A percentile compares a stretch with the other conserved stretches of the same genome.
These are phyloP conservation scores for Cicer pinnatifidum DNA, from an alignment of 306 rosid species.

Conservation along the genomic window DNA sequence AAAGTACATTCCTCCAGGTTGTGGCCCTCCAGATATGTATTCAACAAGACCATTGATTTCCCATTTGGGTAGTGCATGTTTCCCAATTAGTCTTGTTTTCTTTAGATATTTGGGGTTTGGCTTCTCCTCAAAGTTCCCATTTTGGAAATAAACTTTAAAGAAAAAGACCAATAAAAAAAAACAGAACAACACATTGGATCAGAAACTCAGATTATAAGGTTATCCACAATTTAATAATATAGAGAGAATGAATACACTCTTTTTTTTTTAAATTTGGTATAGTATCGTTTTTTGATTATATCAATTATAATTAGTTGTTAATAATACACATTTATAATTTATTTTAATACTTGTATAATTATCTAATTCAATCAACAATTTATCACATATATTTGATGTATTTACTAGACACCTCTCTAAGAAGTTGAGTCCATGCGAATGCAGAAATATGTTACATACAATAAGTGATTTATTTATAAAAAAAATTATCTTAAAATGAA, in stretches of 20 bases:
- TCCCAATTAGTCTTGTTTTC: constrained; percentile 69
- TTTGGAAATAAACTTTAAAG: constrained; percentile 56
- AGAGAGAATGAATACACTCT: neutral
- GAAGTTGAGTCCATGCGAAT: too few relatives aligned
- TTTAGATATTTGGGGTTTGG: constrained; percentile 61
- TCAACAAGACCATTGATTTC: constrained; percentile 83
- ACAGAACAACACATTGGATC: neutral
- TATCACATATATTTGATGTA: too few relatives aligned
- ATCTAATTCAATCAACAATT: too few relatives aligned
- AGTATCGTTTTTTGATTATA: too few relatives aligned
- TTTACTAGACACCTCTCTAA: too few relatives aligned
- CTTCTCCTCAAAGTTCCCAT: constrained; percentile 83
- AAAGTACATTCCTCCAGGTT: constrained; percentile 92
- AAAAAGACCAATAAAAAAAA: neutral
- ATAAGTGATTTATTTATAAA: too few relatives aligned
- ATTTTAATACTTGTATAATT: too few relatives aligned
- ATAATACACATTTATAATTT: too few relatives aligned
- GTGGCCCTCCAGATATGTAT: constrained; percentile 88
- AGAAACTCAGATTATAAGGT: neutral
- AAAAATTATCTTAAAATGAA: too few relatives aligned
- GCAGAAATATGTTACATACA: too few relatives aligned
- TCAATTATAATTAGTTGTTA: too few relatives aligned
- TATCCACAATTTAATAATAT: neutral
- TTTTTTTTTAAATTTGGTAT: too few relatives aligned
- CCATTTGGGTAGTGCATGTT: constrained; percentile 79